Evolutionary conservation across 2,329 filamentous ascomycete species (phyloP).

Genomic region (Aspergillus jensenii): DNA sequence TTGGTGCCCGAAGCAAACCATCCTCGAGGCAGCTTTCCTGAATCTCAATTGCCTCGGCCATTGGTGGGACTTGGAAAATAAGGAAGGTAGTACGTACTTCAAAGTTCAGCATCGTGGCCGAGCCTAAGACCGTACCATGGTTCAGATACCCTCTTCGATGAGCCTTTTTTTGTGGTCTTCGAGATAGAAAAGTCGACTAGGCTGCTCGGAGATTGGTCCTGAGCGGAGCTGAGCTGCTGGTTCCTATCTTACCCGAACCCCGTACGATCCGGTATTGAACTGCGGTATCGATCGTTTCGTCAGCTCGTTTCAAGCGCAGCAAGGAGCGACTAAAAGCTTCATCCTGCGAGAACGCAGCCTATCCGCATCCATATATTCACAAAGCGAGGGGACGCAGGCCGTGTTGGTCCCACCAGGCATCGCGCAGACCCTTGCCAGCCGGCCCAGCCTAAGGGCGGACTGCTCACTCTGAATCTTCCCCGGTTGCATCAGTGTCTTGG

Average conservation of each 20-base stretch:
- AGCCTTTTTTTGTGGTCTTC: neutral
- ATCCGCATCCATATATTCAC: neutral
- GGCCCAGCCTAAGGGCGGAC: neutral
- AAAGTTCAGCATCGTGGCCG: neutral
- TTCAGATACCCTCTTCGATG: neutral
- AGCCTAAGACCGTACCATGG: neutral
- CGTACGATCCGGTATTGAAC: conserved; percentile 15
- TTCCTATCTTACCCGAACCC: conserved; percentile 26
- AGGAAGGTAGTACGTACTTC: neutral
- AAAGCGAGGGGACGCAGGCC: neutral
- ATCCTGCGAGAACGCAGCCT: neutral
- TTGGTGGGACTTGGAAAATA: neutral
- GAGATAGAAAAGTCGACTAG: neutral
- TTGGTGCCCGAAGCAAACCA: conserved; percentile 2
- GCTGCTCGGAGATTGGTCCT: neutral
- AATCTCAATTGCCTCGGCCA: neutral
- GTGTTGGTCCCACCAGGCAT: conserved; percentile 8
- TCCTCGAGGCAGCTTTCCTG: neutral
- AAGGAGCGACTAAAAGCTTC: neutral
- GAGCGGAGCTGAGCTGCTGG: neutral
- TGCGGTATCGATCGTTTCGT: conserved; percentile 14
- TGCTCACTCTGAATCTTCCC: neutral
- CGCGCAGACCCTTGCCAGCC: conserved; percentile 8
- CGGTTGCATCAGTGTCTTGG: neutral
- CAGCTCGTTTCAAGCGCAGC: conserved; percentile 15